phyloP scores from a whole-genome alignment of 177 flowering plant genomes.

The Tripterygium wilfordii region DNA sequence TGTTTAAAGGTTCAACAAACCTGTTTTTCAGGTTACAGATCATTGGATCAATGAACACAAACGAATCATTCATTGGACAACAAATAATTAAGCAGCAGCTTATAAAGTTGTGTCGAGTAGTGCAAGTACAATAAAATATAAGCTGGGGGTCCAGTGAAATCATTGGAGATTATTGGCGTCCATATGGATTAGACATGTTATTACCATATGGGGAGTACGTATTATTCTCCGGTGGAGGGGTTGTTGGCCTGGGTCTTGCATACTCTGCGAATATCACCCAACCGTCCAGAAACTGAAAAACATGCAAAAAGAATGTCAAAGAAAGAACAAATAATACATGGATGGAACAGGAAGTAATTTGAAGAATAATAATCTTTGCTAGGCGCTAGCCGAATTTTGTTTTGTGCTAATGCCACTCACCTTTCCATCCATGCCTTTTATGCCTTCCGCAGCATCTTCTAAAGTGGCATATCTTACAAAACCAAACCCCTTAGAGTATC shows the following conservation, averaged over 20 bases:
- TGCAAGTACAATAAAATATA: no score
- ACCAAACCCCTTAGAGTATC: constrained; percentile 86
- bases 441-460: constrained; percentile 68
- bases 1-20: no score
- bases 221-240: constrained; percentile 18
- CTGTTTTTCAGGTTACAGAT: no score
- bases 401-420: no score
- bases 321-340: background rate
- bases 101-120: no score
- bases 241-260: constrained; percentile 32
- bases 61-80: no score
- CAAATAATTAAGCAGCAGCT: no score
- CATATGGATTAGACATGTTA: constrained; percentile 6
- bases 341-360: background rate
- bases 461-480: constrained; percentile 67
- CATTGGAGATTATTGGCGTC: no score
- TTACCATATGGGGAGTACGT: constrained; percentile 22
- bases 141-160: no score
- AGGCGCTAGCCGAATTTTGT: no score
- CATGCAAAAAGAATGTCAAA: background rate
- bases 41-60: no score
- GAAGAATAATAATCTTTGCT: background rate
- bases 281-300: constrained; percentile 37
- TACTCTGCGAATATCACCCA: constrained; percentile 54
- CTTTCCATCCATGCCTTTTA: constrained; percentile 88